phyloP scores from a whole-genome alignment of 208 protist species.

The Histomonas meleagridis region DNA sequence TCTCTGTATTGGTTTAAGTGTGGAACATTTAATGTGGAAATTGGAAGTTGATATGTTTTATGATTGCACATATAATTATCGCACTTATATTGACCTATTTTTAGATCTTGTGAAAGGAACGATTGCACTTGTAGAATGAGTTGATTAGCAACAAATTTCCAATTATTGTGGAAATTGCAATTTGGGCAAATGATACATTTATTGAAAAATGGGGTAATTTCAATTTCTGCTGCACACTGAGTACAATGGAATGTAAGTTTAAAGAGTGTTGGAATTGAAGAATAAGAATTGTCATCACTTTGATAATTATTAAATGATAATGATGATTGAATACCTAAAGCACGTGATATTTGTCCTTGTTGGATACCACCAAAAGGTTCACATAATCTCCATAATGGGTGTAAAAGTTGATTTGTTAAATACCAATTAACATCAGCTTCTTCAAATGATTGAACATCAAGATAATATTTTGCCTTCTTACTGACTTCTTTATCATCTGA shows the following conservation, averaged over 20 bases:
- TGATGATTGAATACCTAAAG: background rate
- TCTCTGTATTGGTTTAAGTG: background rate
- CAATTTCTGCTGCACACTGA: background rate
- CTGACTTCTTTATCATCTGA: background rate
- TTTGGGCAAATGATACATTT: background rate
- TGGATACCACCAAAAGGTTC: constrained; percentile 4
- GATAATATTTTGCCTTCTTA: background rate
- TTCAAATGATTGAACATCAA: background rate
- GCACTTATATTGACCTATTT: background rate
- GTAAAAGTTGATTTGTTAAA: constrained; percentile 14
- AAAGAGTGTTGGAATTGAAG: background rate
- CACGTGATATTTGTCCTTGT: background rate
- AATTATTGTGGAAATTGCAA: background rate
- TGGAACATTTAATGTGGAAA: background rate
- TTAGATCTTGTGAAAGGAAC: background rate
- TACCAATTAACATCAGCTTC: constrained; percentile 18
- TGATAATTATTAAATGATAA: background rate
- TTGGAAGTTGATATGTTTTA: background rate
- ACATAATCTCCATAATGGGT: background rate
- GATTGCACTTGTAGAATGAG: background rate
- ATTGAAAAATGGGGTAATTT: background rate
- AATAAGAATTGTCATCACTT: background rate
- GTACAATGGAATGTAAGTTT: background rate
- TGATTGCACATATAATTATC: background rate
- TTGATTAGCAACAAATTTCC: background rate